Base-by-base conservation (phyloP, 2,329 filamentous ascomycete genomes). In the Aspergillus sp. region DNA sequence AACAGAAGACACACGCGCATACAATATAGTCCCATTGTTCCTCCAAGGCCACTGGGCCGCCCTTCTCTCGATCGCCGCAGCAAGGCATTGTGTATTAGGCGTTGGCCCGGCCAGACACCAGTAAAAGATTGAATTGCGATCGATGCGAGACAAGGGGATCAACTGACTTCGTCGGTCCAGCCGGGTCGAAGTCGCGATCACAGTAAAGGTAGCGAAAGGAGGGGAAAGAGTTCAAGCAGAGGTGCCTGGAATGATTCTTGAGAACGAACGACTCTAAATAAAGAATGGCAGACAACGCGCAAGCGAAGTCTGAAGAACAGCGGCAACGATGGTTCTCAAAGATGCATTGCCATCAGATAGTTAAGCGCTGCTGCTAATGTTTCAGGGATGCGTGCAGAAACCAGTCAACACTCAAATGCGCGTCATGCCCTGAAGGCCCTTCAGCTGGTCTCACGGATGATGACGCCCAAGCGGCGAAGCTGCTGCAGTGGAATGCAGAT, bases 11-110 rank as follows among this genome's bases (percentile, higher is more conserved):
- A 27, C 4, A 27, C 21, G 24, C 56, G 61, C 88, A 71, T 78
- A 91, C 90, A 72, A 98, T 93, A 73, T 93, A 96, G 69, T 93
- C 90, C 93, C 93, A 98, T 81, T 92, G 90, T 78, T 95, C 91
- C 76, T 97, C 93, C 59, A 90, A 87, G 62, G 85, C 82, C 62
- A 93, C 83, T 62, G 88, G 82, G 64, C 81, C 83, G 71, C 6
- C 24, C 23, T 89, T 89, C 61, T 77, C 75, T 65, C 77, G 69
- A 61, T 86, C 84, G 62, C 85, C 83, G 66, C 84, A 80, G 70
- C 87, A 90, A 65, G 84, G 82, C 89, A 92, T 91, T 50, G 69
- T 83, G 72, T 31, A 40, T 27, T 35, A 61, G 40, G 50, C 57
- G 56, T 68, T 66, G 67, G 70, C 47, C 69, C 70, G 61, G 70